Conservation (phyloP, 2,329 filamentous ascomycete species). For the Neopestalotiopsis sp. region DNA sequence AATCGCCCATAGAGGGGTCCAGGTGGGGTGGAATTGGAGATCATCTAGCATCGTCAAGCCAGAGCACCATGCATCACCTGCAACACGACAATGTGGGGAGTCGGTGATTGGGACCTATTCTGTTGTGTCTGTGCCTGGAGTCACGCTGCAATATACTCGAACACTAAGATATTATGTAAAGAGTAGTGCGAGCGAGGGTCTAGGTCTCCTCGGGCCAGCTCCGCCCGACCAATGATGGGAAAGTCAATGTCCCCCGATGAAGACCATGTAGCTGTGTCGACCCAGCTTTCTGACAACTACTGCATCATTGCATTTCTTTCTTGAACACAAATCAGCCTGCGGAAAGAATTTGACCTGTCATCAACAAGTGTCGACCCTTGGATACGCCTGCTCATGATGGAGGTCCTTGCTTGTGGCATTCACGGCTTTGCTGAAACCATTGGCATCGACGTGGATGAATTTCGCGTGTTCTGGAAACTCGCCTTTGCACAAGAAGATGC, state of each 20-base stretch:
- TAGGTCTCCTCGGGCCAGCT: background rate
- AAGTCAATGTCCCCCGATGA: background rate
- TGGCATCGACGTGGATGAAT: conserved; percentile 43
- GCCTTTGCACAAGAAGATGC: conserved; percentile 34
- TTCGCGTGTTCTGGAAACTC: conserved; percentile 41
- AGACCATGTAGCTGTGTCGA: background rate
- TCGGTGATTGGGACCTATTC: background rate
- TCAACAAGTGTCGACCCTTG: background rate
- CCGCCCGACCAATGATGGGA: background rate
- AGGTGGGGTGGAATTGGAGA: background rate
- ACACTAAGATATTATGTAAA: background rate
- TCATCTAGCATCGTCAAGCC: background rate
- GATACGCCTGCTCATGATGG: conserved; percentile 24
- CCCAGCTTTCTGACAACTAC: background rate
- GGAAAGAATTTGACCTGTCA: background rate
- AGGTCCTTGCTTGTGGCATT: conserved; percentile 40
- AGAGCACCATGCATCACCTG: background rate
- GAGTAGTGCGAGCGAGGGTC: background rate
- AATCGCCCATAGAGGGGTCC: background rate
- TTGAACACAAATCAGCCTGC: background rate
- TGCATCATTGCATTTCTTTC: background rate
- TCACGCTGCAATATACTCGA: background rate
- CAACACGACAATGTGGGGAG: background rate
- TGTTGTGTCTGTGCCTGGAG: background rate
- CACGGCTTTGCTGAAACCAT: conserved; percentile 43